Base-by-base conservation (phyloP, 108 stramenopile species). In the Nannochloropsis oceanica region DNA sequence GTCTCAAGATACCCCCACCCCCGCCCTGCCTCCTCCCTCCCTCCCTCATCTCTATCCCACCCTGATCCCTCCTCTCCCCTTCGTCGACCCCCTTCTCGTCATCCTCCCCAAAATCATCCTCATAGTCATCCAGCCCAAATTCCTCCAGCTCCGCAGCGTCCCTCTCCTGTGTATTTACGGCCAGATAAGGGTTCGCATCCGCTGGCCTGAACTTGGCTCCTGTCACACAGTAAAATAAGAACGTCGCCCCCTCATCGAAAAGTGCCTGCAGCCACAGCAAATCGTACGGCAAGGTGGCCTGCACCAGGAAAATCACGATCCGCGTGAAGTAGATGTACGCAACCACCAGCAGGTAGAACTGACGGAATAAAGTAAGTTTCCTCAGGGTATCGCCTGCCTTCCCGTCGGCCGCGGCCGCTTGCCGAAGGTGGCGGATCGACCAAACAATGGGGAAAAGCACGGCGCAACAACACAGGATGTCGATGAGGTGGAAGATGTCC, bases 371-470 rank as follows among this genome's bases (percentile, higher is more conserved):
- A 59, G 92, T 92, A 24, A 98, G 92, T 83, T 96, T 95, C 25
- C 86, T 82, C 44, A 96, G 82, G 27, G 87, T 93, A 25, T 43
- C 18, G 44, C 24, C 59, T 2, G 90, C 86, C 91, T 92, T 92
- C 85, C 92, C 91, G 81, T 92, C 91, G 11, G 89, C 89, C 13
- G 85, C 87, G 0, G 91, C 50, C n/a, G 91, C 89, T 27, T 44
- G 42, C 25, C 84, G 73, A 10, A 91, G 84, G 27, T 85, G 80
- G 82, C 86, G 85, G 80, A 92, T 89, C 26, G 89, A 86, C 97
- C 97, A 98, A 25, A 97, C 94, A 86, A 99, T 96, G 14, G 99
- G 99, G 82, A 98, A 81, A 22, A 98, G 90, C n/a, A 99, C 93
- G 44, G 95, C 95, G 85, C 93, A 94, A 88, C 99, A 98, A 88